Base-by-base conservation (phyloP, 2,329 filamentous ascomycete species). In the Fusarium sp. region DNA sequence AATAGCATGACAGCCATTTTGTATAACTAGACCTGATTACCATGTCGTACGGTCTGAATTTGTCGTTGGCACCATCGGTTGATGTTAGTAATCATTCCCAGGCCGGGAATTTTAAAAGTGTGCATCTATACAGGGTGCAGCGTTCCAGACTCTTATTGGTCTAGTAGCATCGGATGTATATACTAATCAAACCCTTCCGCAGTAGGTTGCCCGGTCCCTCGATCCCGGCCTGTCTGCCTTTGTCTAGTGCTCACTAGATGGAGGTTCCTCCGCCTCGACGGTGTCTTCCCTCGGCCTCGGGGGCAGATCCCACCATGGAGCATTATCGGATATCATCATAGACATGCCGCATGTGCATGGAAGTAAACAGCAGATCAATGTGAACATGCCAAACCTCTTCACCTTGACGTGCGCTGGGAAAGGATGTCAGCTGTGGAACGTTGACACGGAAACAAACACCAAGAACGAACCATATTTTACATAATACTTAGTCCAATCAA, bases 261-360 rank as follows among this genome's bases (percentile, higher is more conserved):
- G 18, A n/a, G 18, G 34, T 7, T 10, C 3, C 3, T 7, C 34
- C 18, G 18, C 6, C 3, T 38, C 34, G 34, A n/a, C 16, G 10
- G 8, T 4, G 20, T 24, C 29, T 24, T 9, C 15, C 6, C 16
- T 9, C 1, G 47, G 47, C 22, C 16, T 49, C 10, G 7, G 3
- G 2, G 47, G 47, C 7, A 49, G 5, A 5, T 13, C 1, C 47
- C 29, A 49, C 47, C 47, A 49, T 7, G 47, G 29, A 9, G 10
- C 5, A 9, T 7, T 13, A 18, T 49, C 47, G 1, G 15, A 6
- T 10, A 0, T 0, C 47, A 49, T 49, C 0, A 4, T 2, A 1
- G 20, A 24, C 29, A 49, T 34, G 1, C 29, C 20, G 6, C 20
- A 34, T 2, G 47, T 49, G 7, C 29, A 49, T 9, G 46, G 46